These are phyloP conservation scores for Torulaspora gathmanii DNA, from an alignment of 805 yeast species.

Conservation along the genomic window DNA sequence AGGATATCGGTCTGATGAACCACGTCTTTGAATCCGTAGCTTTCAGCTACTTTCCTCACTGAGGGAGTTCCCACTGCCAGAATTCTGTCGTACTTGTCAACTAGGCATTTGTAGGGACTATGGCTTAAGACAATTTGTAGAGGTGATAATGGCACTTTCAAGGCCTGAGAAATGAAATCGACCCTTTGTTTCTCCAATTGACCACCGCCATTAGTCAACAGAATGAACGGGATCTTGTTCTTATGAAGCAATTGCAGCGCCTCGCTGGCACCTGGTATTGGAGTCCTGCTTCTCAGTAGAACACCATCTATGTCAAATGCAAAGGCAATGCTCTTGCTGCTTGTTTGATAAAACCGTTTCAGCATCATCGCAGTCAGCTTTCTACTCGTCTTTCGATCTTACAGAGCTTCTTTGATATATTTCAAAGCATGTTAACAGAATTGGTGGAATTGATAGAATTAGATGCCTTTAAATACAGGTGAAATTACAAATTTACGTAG, in stretches of 20 bases:
- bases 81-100: slow-evolving; percentile 52
- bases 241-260: slow-evolving; percentile 53
- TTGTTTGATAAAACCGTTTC: slow-evolving; percentile 17
- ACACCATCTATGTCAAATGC: slow-evolving; percentile 75
- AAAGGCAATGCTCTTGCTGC: slow-evolving; percentile 26
- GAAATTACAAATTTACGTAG: background rate
- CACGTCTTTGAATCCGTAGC: slow-evolving; percentile 75
- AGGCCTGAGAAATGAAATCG: slow-evolving; percentile 43
- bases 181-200: slow-evolving; percentile 59
- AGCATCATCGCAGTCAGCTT: slow-evolving; percentile 11
- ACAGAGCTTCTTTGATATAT: background rate
- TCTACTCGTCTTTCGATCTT: background rate
- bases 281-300: slow-evolving; percentile 62
- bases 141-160: slow-evolving; percentile 45
- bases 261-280: slow-evolving; percentile 59
- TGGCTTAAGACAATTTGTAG: slow-evolving; percentile 79
- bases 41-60: slow-evolving; percentile 66
- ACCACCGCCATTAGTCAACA: slow-evolving; percentile 92
- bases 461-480: too few relatives aligned
- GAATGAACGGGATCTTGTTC: slow-evolving; percentile 64
- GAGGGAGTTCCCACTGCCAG: slow-evolving; percentile 73
- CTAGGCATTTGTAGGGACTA: slow-evolving; percentile 71
- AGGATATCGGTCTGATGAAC: slow-evolving; percentile 70
- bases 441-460: too few relatives aligned
- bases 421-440: background rate